Conservation (phyloP, 2,329 filamentous ascomycete species). For the Pseudopithomyces chartarum region DNA sequence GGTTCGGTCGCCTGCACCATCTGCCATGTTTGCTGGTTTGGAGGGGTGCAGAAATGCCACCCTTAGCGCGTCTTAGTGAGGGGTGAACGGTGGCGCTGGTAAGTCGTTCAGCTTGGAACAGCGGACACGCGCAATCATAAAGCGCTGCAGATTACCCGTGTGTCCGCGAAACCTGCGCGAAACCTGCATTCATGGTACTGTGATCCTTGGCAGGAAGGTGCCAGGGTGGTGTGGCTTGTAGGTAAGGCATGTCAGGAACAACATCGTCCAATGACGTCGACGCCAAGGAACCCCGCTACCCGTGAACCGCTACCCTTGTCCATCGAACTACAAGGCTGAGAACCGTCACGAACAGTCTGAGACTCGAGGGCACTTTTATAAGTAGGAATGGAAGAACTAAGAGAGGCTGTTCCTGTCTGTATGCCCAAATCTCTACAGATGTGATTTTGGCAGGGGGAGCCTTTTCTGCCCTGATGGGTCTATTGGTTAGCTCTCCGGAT, state of each 20-base stretch:
- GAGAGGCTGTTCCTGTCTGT: background rate
- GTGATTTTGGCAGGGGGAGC: background rate
- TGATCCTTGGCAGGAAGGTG: constrained; percentile 5
- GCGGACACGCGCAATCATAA: constrained; percentile 6
- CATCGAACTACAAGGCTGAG: background rate
- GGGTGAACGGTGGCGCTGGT: background rate
- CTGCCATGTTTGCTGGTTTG: constrained; percentile 12
- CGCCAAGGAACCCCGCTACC: constrained; percentile 13
- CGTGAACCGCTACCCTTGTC: constrained; percentile 1
- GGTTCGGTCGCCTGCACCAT: constrained; percentile 19
- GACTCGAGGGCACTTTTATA: background rate
- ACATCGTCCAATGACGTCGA: constrained; percentile 11
- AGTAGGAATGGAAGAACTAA: too few species aligned
- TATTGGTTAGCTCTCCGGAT: background rate
- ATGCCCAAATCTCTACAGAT: background rate
- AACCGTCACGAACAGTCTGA: background rate
- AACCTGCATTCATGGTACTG: background rate
- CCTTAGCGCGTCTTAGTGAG: background rate
- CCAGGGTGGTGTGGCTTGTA: background rate
- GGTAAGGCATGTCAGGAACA: background rate
- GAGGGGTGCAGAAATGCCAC: background rate
- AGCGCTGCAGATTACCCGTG: constrained; percentile 7
- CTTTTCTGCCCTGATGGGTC: background rate
- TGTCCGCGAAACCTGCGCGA: background rate
- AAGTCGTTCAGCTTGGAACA: background rate